A percentile compares a stretch with the other conserved stretches of the same genome.
Conservation (phyloP, 176 grass and related monocot species). For the Musa schizocarpa region DNA sequence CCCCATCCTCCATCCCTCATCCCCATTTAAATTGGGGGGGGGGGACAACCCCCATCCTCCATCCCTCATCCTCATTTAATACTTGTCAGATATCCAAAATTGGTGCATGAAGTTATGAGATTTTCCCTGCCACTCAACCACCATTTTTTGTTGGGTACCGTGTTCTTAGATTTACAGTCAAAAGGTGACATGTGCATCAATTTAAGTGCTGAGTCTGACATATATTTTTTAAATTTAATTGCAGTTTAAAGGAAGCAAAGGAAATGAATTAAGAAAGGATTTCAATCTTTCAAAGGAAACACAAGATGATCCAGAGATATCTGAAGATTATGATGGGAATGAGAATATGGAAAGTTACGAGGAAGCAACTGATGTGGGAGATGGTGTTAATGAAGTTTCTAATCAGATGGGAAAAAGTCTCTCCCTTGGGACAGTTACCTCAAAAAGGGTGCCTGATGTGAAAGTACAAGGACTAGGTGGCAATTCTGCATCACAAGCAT, state of each 20-base stretch:
- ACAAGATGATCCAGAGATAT: slow-evolving; percentile 37
- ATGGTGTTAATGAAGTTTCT: slow-evolving; percentile 56
- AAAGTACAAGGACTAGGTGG: slow-evolving; percentile 30
- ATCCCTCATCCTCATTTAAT: too few species aligned
- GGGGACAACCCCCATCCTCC: too few species aligned
- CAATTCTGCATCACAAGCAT: slow-evolving; percentile 47
- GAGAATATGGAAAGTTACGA: slow-evolving; percentile 49
- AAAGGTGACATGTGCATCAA: background rate
- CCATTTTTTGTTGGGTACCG: too few species aligned
- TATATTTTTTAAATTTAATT: slow-evolving; percentile 12
- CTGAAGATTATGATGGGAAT: slow-evolving; percentile 50
- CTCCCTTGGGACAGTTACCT: slow-evolving; percentile 37
- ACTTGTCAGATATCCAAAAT: too few species aligned
- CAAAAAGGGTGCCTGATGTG: slow-evolving; percentile 39
- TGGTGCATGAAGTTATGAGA: too few species aligned
- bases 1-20: too few species aligned
- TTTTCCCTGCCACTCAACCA: too few species aligned
- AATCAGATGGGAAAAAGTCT: slow-evolving; percentile 66
- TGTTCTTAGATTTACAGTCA: too few species aligned
- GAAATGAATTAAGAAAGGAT: slow-evolving; percentile 33
- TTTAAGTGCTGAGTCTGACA: background rate
- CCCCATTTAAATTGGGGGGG: too few species aligned
- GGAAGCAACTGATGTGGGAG: slow-evolving; percentile 31
- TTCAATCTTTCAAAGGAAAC: slow-evolving; percentile 8
- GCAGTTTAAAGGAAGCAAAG: slow-evolving; percentile 63